Conservation (phyloP, 164 flowering plant genomes). For the Magnolia changhungtana region DNA sequence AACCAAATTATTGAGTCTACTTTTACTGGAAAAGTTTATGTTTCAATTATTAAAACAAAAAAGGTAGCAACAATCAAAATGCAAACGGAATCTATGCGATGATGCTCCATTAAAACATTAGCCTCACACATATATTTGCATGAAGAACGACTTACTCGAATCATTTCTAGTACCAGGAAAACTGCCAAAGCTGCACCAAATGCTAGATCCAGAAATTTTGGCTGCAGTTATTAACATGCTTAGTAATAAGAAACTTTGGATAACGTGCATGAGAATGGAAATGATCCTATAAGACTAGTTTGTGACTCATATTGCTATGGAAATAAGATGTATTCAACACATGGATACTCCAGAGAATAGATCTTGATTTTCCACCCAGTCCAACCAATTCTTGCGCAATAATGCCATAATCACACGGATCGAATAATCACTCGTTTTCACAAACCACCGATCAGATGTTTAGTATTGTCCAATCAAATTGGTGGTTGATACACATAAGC, state of each 20-base stretch:
- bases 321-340: not conserved
- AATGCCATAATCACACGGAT: not conserved
- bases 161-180: constrained; percentile 77
- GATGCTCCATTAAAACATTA: not conserved
- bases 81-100: not conserved
- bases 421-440: too few species aligned
- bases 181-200: constrained; percentile 95
- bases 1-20: not conserved
- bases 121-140: not conserved
- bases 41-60: not conserved
- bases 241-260: not conserved
- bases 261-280: not conserved
- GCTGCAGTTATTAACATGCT: constrained; percentile 44
- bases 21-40: not conserved
- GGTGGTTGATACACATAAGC: not conserved
- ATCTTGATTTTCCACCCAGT: not conserved
- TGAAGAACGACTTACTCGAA: constrained; percentile 66
- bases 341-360: not conserved
- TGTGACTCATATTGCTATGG: not conserved
- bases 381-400: not conserved
- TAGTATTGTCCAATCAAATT: not conserved
- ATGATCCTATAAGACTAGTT: not conserved
- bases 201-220: constrained; percentile 80
- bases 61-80: not conserved
- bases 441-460: not conserved